Base-by-base conservation (phyloP, 2,329 filamentous ascomycete species). In the Alternaria triticina region DNA sequence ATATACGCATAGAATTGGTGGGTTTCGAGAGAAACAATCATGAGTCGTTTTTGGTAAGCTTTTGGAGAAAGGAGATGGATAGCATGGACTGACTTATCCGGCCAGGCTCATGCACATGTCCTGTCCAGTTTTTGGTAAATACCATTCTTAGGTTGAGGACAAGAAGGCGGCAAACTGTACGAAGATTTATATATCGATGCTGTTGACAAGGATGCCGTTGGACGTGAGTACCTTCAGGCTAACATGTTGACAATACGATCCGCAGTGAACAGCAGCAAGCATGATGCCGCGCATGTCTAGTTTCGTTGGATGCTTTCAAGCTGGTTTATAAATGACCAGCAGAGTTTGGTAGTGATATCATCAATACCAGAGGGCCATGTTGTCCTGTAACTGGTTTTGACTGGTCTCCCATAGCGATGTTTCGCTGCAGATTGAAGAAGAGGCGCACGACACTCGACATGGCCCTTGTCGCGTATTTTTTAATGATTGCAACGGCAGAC, bases 181-280 rank as follows among this genome's bases (percentile, higher is more conserved):
- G 13, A 1, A 0, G 1, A 3, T 44, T 20, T 20, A 20, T 6
- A 44, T 20, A 12, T 20, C 5, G 40, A 17, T 5, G n/a, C 6
- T 20, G 1, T 1, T 1, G 17, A 0, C 10, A 11, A 6, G 9
- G 1, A 12, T 2, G 11, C 0, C 17, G 40, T 20, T 20, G 20
- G 40, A 20, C 40, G 2, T 12, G 40, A 44, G 6, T 44, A 44
- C 0, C 40, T 20, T 12, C 40, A 17, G 17, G 40, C 40, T 11
- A 20, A 44, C 0, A 43, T 5, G 20, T 6, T 43, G 8, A 11
- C 40, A n/a, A 10, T 12, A 20, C n/a, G 2, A n/a, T 12, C 40
- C 40, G 5, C n/a, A 20, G 40, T 12, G 6, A n/a, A 44, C 40
- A n/a, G 3, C 9, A 12, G 5, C 40, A 44, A 11, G n/a, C 30